These are phyloP conservation scores for Daldinia bambusicola DNA, from an alignment of 495 filamentous ascomycete species.

Conservation along the genomic window DNA sequence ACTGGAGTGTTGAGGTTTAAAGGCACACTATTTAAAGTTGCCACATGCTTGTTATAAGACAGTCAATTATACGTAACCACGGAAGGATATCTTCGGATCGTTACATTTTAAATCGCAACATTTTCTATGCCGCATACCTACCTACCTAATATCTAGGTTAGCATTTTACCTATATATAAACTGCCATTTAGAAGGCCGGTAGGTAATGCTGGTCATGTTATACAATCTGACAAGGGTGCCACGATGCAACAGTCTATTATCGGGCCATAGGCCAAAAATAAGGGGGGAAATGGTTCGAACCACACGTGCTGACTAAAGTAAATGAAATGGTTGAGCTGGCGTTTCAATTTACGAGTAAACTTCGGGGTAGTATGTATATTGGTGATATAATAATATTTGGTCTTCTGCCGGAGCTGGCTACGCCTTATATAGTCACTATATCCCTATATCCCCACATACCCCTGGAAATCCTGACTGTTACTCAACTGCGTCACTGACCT, in stretches of 20 bases:
- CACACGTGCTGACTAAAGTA: background rate
- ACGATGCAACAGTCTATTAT: background rate
- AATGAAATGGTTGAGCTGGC: background rate
- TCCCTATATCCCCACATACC: too few species aligned
- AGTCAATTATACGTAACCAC: background rate
- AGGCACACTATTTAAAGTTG: constrained; percentile 23
- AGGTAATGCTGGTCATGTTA: background rate
- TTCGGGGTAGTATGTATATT: too few species aligned
- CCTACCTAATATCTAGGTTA: background rate
- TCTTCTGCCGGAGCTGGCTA: too few species aligned
- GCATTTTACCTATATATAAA: background rate
- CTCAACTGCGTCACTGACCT: too few species aligned
- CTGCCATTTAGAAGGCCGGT: background rate
- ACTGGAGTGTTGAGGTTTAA: constrained; percentile 24
- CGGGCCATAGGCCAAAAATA: background rate
- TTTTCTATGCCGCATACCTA: background rate
- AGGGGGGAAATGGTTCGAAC: background rate
- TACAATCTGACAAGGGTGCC: background rate
- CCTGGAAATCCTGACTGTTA: too few species aligned
- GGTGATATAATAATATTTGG: too few species aligned
- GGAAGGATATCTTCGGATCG: background rate
- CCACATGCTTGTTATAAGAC: constrained; percentile 4
- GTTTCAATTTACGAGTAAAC: background rate
- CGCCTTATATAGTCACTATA: too few species aligned
- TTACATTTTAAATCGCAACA: background rate